Conservation (phyloP, 75 land plant species). For the Pinus tabuliformis region DNA sequence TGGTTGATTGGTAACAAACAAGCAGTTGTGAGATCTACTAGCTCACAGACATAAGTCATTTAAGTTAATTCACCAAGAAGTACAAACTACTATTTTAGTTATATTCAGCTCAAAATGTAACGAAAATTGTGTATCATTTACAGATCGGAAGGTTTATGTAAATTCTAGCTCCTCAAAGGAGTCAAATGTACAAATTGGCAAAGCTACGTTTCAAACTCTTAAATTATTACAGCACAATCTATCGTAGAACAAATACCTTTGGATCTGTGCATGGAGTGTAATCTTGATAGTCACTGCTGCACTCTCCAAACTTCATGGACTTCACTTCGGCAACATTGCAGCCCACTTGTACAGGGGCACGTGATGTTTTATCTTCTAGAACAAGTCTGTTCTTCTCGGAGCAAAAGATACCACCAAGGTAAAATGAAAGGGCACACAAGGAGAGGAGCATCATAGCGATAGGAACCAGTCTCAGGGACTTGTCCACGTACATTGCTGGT, state of each 20-base stretch:
- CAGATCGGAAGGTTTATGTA: not conserved
- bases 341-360: slow-evolving; percentile 1
- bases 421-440: slow-evolving; percentile 80
- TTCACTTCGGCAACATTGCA: not conserved
- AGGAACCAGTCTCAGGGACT: slow-evolving; percentile 38
- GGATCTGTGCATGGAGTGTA: slow-evolving; percentile 96
- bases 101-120: slow-evolving; percentile 1
- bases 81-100: not conserved
- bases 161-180: not conserved
- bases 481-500: slow-evolving; percentile 23
- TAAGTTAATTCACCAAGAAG: not conserved
- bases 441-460: slow-evolving; percentile 39
- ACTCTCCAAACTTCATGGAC: slow-evolving; percentile 43
- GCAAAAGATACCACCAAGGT: slow-evolving; percentile 77
- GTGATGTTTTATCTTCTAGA: slow-evolving; percentile 9
- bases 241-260: slow-evolving; percentile 16
- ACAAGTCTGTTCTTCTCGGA: slow-evolving; percentile 43
- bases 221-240: not conserved
- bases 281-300: slow-evolving; percentile 72
- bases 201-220: not conserved
- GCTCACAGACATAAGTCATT: not conserved
- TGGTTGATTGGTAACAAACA: too few relatives aligned
- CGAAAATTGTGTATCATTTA: not conserved
- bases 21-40: too few relatives aligned
- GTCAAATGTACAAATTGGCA: not conserved